A percentile compares a stretch with the other conserved stretches of the same genome.
Conservation (phyloP, 2,329 filamentous ascomycete genomes). For the Diaporthe sp. region DNA sequence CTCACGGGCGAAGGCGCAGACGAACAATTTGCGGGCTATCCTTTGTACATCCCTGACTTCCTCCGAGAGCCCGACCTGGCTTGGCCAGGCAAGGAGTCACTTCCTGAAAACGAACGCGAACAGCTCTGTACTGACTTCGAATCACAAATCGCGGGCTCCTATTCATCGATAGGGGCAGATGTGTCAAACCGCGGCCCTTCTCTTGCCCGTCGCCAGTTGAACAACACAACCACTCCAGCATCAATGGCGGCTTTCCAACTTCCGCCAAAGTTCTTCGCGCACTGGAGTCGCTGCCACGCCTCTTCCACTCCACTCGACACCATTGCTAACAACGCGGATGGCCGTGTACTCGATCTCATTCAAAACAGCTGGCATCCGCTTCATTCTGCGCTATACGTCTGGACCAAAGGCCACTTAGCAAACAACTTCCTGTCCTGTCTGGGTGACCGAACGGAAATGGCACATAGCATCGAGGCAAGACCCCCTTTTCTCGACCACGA, state of each 20-base stretch:
- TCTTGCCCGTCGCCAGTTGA: slow-evolving; percentile 7
- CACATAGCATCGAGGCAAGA: slow-evolving; percentile 53
- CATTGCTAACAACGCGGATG: slow-evolving; percentile 35
- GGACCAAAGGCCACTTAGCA: slow-evolving; percentile 44
- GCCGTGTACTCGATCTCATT: slow-evolving; percentile 45
- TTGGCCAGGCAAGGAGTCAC: slow-evolving; percentile 45
- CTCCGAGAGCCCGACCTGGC: slow-evolving; percentile 62
- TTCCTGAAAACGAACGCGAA: background rate
- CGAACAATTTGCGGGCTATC: slow-evolving; percentile 69
- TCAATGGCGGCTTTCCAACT: slow-evolving; percentile 36
- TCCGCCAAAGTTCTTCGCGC: background rate
- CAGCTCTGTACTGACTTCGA: slow-evolving; percentile 2
- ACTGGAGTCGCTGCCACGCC: background rate
- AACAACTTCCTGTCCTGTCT: slow-evolving; percentile 50
- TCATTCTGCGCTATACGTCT: slow-evolving; percentile 49
- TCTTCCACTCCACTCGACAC: background rate
- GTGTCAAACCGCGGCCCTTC: background rate
- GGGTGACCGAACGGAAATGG: slow-evolving; percentile 55
- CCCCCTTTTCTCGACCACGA: slow-evolving; percentile 54
- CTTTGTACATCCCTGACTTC: slow-evolving; percentile 60
- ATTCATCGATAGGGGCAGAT: slow-evolving; percentile 26
- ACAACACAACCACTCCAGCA: slow-evolving; percentile 28
- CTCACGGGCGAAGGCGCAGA: slow-evolving; percentile 67
- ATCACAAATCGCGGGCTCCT: slow-evolving; percentile 3
- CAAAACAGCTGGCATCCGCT: slow-evolving; percentile 49